Evolutionary conservation across 1,284 basidiomycete species (phyloP), one percentile per base, ranked within the genome.

Genomic region (Phellinidium pouzarii): DNA sequence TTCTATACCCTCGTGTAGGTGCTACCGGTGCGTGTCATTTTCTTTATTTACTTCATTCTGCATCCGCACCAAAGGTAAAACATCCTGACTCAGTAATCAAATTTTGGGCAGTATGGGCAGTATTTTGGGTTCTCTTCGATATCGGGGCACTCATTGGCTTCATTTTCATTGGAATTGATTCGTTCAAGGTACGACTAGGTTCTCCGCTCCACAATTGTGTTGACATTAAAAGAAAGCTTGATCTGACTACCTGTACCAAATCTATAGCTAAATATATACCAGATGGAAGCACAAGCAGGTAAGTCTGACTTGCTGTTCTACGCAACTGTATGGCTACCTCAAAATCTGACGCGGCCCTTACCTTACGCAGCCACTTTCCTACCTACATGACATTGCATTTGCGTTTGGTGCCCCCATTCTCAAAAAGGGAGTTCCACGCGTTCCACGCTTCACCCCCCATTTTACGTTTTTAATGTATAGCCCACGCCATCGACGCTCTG

Each of bases 121-220:
- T 76, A 3, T 65, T 86, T 34, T 91, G 88, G 87, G 78, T 90
- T 44, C 52, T 84, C 2, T 88, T 90, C 64, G 77, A 85, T 60
- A 60, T 86, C 25, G 78, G 72, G 3, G 76, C 79, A 17, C 72
- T 88, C 42, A 79, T 80, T 53, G 84, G 76, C 3, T 90, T 90
- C 65, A 70, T 82, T 11, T 69, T 91, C 44, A 65, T 88, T 23
- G 87, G 87, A 14, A 77, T 91, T 34, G 76, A 72, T 52, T 76
- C 76, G n/a, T 90, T 91, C 76, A 91, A 82, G 72, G 82, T 80
- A 61, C 41, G n/a, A 17, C 3, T n/a, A 29, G 23, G 11, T 49
- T 31, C 20, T 6, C 17, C 20, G 38, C 54, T 42, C 19, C 17
- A 42, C 52, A n/a, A 57, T 49, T 44, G 22, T 36, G n/a, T n/a